Evolutionary conservation across 352 stramenopile species (phyloP).

Genomic region (Phytophthora colocasiae): DNA sequence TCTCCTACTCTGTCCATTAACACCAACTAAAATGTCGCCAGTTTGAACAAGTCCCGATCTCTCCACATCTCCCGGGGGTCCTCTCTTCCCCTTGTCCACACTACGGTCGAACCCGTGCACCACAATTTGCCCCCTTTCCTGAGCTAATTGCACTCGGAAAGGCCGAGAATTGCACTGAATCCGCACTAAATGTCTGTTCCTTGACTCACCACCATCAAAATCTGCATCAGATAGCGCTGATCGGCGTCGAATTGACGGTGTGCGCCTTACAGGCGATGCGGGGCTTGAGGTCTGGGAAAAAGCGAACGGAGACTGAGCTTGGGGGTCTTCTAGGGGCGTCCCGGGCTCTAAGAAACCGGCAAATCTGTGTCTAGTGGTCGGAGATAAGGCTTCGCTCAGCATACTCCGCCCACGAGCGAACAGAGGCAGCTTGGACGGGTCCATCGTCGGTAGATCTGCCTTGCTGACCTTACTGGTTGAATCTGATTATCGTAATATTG

Average conservation of each 20-base stretch:
- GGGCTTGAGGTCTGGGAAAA: constrained; percentile 21
- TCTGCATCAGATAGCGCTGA: constrained; percentile 37
- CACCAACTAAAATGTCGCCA: constrained; percentile 67
- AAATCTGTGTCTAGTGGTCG: constrained; percentile 53
- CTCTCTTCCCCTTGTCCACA: constrained; percentile 30
- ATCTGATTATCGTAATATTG: constrained; percentile 19
- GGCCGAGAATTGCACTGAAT: constrained; percentile 56
- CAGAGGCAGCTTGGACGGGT: constrained; percentile 35
- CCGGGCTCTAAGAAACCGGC: constrained; percentile 51
- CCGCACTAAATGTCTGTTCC: constrained; percentile 47
- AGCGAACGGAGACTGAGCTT: constrained; percentile 18
- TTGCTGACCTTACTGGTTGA: neutral
- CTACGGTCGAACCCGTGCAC: constrained; percentile 53
- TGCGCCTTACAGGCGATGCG: constrained; percentile 12
- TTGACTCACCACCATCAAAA: constrained; percentile 5
- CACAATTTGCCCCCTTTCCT: constrained; percentile 52
- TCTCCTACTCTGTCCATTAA: constrained; percentile 57
- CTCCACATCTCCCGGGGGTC: constrained; percentile 47
- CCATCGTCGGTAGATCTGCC: constrained; percentile 7
- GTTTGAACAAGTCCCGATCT: constrained; percentile 46
- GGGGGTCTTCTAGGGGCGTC: constrained; percentile 6
- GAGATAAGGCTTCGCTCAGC: constrained; percentile 68
- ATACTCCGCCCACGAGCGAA: constrained; percentile 48
- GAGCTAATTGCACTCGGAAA: constrained; percentile 57
- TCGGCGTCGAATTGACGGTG: constrained; percentile 28